A percentile compares a stretch with the other conserved stretches of the same genome.
Evolutionary conservation across 2,329 filamentous ascomycete species (phyloP).

Genomic region (Sporothrix protearum): DNA sequence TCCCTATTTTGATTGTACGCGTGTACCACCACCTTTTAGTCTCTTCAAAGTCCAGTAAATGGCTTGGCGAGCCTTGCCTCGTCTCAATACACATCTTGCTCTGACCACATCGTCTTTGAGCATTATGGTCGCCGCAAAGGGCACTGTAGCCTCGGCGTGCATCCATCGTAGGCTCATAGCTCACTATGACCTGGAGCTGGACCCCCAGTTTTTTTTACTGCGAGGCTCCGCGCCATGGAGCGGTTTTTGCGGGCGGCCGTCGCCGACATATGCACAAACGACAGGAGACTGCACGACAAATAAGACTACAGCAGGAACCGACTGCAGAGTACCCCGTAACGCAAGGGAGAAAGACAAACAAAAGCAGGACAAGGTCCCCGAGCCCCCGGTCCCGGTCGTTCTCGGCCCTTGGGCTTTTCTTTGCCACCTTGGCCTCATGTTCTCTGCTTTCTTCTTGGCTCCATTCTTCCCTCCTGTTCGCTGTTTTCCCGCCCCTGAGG

Average conservation of each 20-base stretch:
- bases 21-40: neutral
- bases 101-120: neutral
- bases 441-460: no score
- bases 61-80: neutral
- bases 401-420: neutral
- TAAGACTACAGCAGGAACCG: neutral
- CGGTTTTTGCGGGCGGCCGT: slow-evolving; percentile 1
- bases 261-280: neutral
- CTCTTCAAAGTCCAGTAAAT: neutral
- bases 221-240: neutral
- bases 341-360: neutral
- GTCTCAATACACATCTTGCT: slow-evolving; percentile 3
- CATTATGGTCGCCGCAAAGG: neutral
- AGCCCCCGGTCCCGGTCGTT: neutral
- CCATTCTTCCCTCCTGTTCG: neutral
- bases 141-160: neutral
- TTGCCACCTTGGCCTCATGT: slow-evolving; percentile 2
- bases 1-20: neutral
- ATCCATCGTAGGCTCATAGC: neutral
- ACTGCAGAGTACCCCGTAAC: neutral
- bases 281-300: neutral
- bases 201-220: neutral
- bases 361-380: neutral
- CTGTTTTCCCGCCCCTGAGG: neutral
- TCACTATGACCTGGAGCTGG: neutral